Percentiles rank a stretch among this genome's conserved stretches.
Conservation (phyloP, 31 red algal species). For the Asparagopsis taxiformis region DNA sequence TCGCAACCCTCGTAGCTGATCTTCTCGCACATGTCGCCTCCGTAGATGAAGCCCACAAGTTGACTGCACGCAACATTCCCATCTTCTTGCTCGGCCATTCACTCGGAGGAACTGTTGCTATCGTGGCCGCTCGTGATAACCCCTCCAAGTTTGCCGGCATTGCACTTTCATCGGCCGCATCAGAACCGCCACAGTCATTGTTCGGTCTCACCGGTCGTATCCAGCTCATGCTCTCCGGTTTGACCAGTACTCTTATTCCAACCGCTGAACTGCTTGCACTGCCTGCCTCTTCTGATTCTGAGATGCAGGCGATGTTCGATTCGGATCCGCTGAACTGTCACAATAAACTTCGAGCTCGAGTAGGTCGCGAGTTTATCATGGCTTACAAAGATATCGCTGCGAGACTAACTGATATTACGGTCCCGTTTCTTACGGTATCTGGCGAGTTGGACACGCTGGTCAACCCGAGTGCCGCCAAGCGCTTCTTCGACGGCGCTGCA, state of each 20-base stretch:
- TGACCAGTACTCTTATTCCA: conserved; percentile 51
- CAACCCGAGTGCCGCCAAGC: conserved; percentile 63
- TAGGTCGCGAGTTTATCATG: conserved; percentile 79
- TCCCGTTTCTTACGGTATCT: conserved; percentile 68
- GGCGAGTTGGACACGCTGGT: conserved; percentile 84
- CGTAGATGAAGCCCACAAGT: conserved; percentile 18
- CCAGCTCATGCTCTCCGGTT: conserved; percentile 36
- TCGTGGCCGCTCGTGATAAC: conserved; percentile 42
- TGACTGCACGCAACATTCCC: conserved; percentile 20
- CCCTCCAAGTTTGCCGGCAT: conserved; percentile 45
- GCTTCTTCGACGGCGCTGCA: conserved; percentile 50
- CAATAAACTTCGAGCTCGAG: conserved; percentile 56
- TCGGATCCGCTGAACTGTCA: conserved; percentile 61
- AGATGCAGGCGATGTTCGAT: conserved; percentile 66
- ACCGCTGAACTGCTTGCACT: conserved; percentile 53
- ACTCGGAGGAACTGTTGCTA: conserved; percentile 73
- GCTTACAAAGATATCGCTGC: conserved; percentile 47
- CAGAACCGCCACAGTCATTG: conserved; percentile 63
- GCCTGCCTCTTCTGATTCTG: conserved; percentile 24
- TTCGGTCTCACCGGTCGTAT: conserved; percentile 76
- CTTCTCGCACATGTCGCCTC: conserved; percentile 17
- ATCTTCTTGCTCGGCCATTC: conserved; percentile 74
- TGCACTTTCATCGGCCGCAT: conserved; percentile 74
- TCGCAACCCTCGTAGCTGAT: conserved; percentile 58
- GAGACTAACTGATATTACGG: conserved; percentile 5